These are phyloP conservation scores for Tetrapyrgos nigripes DNA, from an alignment of 1,284 basidiomycete genomes.

Conservation along the genomic window DNA sequence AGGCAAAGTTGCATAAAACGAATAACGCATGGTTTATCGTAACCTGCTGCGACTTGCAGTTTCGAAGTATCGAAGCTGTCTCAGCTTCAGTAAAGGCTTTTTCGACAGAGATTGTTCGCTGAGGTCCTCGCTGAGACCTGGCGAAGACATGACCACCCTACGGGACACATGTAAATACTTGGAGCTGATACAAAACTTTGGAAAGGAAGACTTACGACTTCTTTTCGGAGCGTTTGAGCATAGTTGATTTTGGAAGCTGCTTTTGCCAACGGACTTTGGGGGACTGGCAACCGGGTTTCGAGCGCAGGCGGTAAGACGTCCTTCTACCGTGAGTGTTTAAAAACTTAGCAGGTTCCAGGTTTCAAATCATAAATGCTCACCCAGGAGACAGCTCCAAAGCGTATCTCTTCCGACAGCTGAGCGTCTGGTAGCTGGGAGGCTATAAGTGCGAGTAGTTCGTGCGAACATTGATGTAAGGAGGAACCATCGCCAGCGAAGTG, in stretches of 20 bases:
- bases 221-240: conserved; percentile 35
- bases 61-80: conserved; percentile 40
- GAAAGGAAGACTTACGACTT: conserved; percentile 34
- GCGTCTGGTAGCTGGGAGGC: conserved; percentile 28
- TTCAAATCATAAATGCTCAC: conserved; percentile 8
- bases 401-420: conserved; percentile 27
- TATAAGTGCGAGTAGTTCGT: conserved; percentile 50
- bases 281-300: conserved; percentile 30
- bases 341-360: conserved; percentile 6
- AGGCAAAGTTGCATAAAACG: conserved; percentile 53
- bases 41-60: conserved; percentile 52
- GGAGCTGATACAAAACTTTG: not conserved
- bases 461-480: conserved; percentile 51
- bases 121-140: conserved; percentile 33
- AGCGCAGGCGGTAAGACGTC: conserved; percentile 35
- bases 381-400: conserved; percentile 27
- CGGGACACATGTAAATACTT: not conserved
- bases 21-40: conserved; percentile 56
- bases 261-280: conserved; percentile 25
- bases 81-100: conserved; percentile 38
- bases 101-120: conserved; percentile 45
- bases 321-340: conserved; percentile 21
- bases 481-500: conserved; percentile 58
- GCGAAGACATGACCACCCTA: conserved; percentile 50
- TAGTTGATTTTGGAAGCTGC: conserved; percentile 45